Evolutionary conservation across 2,329 filamentous ascomycete species (phyloP), one percentile per base, ranked within the genome.

Genomic region (Aspergillus fijiensis): DNA sequence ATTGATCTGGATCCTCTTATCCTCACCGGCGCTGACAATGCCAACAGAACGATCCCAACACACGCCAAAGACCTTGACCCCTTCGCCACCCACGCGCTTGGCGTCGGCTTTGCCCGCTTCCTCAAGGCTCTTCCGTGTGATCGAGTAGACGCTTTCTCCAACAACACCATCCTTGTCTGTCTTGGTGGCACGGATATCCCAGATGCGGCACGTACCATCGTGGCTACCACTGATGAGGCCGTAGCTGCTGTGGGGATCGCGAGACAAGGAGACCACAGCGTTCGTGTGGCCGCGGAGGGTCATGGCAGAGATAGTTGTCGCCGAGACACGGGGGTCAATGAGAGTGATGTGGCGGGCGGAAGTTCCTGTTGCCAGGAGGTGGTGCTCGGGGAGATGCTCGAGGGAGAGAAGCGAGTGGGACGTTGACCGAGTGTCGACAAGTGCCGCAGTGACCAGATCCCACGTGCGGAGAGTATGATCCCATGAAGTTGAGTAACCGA

Each of bases 1-100:
- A 76, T 99, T 97, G 62, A 99, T 87, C 81, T 99, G 95, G 69
- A 99, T 88, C 80, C 86, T 88, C 80, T 95, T 96, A 73, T 99
- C 95, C 83, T 98, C 93, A 16, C 94, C 92, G 49, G 83, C 92
- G 70, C 91, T 96, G 49, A 97, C 89, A 73, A 99, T 94, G 1
- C 95, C 96, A 72, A 96, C 87, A 6, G 87, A 85, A 73, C 83
- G 81, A 76, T 97, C 91, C 95, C 95, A 99, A 60, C 82, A 85
- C 5, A 98, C 90, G 35, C 87, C 85, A 75, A 98, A 91, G 52
- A 99, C 92, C 84, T 98, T 98, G 63, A 89, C 86, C 25, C 92
- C 92, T 61, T 95, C 91, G 2, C 93, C 93, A 7, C 87, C 88
- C 47, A 87, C 81, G 16, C 82, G 83, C 71, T 84, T 85, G 60